Conservation (phyloP, 2,329 filamentous ascomycete genomes). For the Zasmidium citrigriseum region DNA sequence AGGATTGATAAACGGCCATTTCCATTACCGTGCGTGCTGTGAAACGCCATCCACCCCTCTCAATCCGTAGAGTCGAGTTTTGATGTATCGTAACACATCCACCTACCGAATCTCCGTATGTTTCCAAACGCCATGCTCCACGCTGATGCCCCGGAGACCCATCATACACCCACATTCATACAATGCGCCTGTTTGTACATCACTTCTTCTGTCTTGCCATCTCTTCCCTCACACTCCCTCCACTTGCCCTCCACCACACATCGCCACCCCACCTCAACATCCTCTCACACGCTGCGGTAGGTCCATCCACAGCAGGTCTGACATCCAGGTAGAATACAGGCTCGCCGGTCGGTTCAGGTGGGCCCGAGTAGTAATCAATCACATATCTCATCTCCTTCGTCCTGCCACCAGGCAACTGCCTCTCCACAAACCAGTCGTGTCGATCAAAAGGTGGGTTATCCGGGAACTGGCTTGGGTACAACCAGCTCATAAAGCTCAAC, state of each 20-base stretch:
- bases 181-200: background rate
- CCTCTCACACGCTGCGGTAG: constrained; percentile 76
- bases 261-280: constrained; percentile 88
- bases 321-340: constrained; percentile 97
- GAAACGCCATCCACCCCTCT: no score
- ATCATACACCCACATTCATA: constrained; percentile 2
- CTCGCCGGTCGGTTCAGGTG: constrained; percentile 79
- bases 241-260: constrained; percentile 87
- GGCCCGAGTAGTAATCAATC: constrained; percentile 71
- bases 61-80: constrained; percentile 9
- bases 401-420: constrained; percentile 65
- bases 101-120: no score
- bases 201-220: constrained; percentile 31
- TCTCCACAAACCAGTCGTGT: constrained; percentile 93
- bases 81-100: no score
- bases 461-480: constrained; percentile 77
- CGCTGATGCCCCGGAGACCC: background rate
- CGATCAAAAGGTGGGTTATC: constrained; percentile 89
- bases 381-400: constrained; percentile 84
- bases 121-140: background rate
- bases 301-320: constrained; percentile 80
- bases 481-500: constrained; percentile 73
- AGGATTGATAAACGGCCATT: no score
- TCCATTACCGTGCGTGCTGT: no score
- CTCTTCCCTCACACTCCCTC: constrained; percentile 62